Base-by-base conservation (phyloP, 768 basidiomycete species). In the Tylopilus rubrobrunneus region DNA sequence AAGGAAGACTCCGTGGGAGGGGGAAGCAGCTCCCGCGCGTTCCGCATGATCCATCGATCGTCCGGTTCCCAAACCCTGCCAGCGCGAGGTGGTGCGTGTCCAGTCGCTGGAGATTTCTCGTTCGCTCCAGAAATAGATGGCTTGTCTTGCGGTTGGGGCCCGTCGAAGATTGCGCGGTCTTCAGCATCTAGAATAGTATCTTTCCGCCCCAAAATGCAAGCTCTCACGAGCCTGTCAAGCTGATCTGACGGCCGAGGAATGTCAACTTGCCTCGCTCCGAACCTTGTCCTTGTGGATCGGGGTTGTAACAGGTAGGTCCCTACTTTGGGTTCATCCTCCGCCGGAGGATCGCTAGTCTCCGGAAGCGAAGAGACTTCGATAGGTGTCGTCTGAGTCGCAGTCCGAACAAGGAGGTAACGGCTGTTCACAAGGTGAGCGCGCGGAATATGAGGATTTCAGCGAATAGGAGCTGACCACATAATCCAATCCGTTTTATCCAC, bases 401-500 rank as follows among this genome's bases (percentile, higher is more conserved):
- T 27, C 12, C 73, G 76, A 31, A 88, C 79, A 41, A 87, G 71
- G 1, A 87, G 73, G 67, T 86, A 88, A 8, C 85, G 84, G 58
- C 82, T 85, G 49, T 29, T 48, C 5, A 51, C 42, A 23, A 7
- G 29, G 49, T 49, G 27, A 52, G 48, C 33, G 10, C 9, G 7
- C 7, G 14, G 34, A 36, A 15, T 7, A 44, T 8, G 5, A 25
- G 5, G 25, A 4, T 14, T 10, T 7, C 25, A 14, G 15, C 36
- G 7, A 17, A 43, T 5, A 19, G 14, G 23, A 45, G 25, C 80
- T 40, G 59, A 83, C 84, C 84, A 85, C 64, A 86, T 75, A 48
- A 87, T 85, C 86, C 86, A 88, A 41, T 82, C 76, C 1, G 84
- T 84, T 51, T 86, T 71, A 21, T 78, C 67, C 36, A 87, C 77